These are phyloP conservation scores for Ballota nigra DNA, from an alignment of 257 asterid species.

Conservation along the genomic window DNA sequence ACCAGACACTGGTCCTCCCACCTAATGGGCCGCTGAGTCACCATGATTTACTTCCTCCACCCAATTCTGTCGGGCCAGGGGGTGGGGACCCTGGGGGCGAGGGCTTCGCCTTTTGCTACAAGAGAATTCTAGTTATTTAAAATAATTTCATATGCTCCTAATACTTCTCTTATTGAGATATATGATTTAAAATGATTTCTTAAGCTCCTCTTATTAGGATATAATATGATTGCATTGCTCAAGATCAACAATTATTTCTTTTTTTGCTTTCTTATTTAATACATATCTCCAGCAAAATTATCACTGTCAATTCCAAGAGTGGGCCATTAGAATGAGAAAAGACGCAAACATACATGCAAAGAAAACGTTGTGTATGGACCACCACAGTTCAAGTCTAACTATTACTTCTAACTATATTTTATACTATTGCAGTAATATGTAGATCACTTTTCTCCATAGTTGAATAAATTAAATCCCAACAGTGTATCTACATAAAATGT, in stretches of 20 bases:
- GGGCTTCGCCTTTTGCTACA: too few species aligned
- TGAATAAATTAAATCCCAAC: neutral
- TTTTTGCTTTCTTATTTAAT: slow-evolving; percentile 3
- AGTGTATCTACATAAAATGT: neutral
- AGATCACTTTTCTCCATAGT: neutral
- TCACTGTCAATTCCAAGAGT: slow-evolving; percentile 35
- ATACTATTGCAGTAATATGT: neutral
- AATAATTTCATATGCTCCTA: too few species aligned
- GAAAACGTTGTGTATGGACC: slow-evolving; percentile 30
- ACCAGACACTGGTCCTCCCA: too few species aligned
- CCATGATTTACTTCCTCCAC: too few species aligned
- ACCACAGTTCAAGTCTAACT: slow-evolving; percentile 13
- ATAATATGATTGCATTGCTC: neutral
- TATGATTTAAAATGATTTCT: neutral
- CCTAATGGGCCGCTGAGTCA: too few species aligned
- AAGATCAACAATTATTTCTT: neutral
- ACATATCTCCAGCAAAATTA: slow-evolving; percentile 26
- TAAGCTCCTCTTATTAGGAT: neutral
- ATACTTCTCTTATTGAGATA: neutral
- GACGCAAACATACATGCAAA: slow-evolving; percentile 26
- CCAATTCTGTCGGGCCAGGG: too few species aligned
- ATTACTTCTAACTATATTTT: neutral
- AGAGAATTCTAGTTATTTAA: too few species aligned
- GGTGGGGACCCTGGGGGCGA: too few species aligned
- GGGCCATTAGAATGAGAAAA: slow-evolving; percentile 36